Conservation (phyloP, 495 filamentous ascomycete species). For the Penicillium canariense region DNA sequence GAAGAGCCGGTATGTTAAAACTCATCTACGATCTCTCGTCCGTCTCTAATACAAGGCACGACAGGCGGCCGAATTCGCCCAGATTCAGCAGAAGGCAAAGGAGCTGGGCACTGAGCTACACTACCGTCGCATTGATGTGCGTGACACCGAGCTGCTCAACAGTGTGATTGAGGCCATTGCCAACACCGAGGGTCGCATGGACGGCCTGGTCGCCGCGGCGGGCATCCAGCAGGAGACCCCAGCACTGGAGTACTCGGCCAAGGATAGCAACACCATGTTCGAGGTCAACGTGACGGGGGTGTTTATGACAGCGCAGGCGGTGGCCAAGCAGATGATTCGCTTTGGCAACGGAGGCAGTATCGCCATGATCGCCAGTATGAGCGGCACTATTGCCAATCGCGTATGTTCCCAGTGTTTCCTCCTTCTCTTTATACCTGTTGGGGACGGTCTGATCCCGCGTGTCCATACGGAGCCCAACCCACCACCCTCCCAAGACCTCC, state of each 20-base stretch:
- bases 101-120: constrained; percentile 67
- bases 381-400: constrained; percentile 65
- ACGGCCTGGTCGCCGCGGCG: constrained; percentile 75
- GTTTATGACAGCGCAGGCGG: constrained; percentile 70
- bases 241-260: constrained; percentile 65
- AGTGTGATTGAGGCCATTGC: constrained; percentile 66
- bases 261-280: constrained; percentile 70
- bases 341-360: constrained; percentile 72
- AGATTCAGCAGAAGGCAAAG: constrained; percentile 62
- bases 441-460: no score
- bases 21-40: neutral
- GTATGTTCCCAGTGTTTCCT: constrained; percentile 32
- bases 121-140: constrained; percentile 84
- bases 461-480: neutral
- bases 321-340: constrained; percentile 72
- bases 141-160: constrained; percentile 68
- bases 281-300: constrained; percentile 75
- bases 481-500: neutral
- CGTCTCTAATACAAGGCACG: constrained; percentile 15
- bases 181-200: constrained; percentile 65
- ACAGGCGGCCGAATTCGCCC: constrained; percentile 57
- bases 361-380: constrained; percentile 72
- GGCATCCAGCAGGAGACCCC: constrained; percentile 69
- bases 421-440: neutral
- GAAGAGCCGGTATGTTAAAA: constrained; percentile 40